Conservation (phyloP, 2,329 filamentous ascomycete species). For the Falciphora oryzae region DNA sequence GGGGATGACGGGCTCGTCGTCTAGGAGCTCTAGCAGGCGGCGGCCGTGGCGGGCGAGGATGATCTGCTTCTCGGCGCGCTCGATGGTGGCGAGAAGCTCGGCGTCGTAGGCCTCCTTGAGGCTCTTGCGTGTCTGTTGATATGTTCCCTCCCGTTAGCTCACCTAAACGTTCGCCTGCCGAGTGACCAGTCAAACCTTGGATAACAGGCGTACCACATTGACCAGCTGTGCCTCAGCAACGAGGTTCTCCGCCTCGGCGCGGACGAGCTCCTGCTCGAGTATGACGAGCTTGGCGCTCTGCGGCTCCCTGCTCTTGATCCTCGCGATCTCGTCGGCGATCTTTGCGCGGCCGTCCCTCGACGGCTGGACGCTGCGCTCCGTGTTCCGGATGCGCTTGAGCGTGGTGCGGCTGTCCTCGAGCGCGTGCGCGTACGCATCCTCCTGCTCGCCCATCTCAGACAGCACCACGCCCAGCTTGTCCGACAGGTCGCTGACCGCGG, state of each 20-base stretch:
- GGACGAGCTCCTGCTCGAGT: slow-evolving; percentile 92
- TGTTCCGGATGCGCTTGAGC: slow-evolving; percentile 91
- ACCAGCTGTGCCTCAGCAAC: slow-evolving; percentile 95
- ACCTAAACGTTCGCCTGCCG: no score
- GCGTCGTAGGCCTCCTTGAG: slow-evolving; percentile 90
- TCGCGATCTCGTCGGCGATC: slow-evolving; percentile 87
- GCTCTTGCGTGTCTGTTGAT: slow-evolving; percentile 76
- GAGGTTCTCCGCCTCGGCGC: slow-evolving; percentile 90
- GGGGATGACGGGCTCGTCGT: slow-evolving; percentile 84
- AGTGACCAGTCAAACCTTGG: neutral
- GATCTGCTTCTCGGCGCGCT: slow-evolving; percentile 94
- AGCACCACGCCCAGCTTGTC: slow-evolving; percentile 94
- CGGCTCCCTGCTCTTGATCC: slow-evolving; percentile 87
- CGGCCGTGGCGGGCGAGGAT: slow-evolving; percentile 89
- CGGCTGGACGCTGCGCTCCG: slow-evolving; percentile 91
- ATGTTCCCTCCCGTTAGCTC: neutral
- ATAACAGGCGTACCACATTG: slow-evolving; percentile 64
- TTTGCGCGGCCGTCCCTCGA: slow-evolving; percentile 81
- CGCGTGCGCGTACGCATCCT: slow-evolving; percentile 79
- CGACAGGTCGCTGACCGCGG: slow-evolving; percentile 79
- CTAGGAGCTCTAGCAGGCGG: slow-evolving; percentile 75
- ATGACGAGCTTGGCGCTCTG: slow-evolving; percentile 73
- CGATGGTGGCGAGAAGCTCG: slow-evolving; percentile 85
- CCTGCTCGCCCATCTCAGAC: slow-evolving; percentile 88
- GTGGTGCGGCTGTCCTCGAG: slow-evolving; percentile 78